Base-by-base conservation (phyloP, 1,284 basidiomycete species). In the Xerocomus amazonicus region DNA sequence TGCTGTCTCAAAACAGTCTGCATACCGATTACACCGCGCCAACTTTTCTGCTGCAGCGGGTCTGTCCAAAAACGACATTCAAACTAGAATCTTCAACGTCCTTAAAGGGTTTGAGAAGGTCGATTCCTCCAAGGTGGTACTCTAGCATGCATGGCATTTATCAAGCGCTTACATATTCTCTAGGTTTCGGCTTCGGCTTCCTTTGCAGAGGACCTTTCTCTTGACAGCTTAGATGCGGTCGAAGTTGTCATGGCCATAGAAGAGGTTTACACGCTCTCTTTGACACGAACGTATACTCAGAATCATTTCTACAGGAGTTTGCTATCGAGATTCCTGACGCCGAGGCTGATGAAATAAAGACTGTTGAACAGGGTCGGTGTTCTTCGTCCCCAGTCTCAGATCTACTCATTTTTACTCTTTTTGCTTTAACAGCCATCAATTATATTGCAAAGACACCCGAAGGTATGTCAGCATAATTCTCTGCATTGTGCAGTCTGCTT, bases 161-260 rank as follows among this genome's bases (percentile, higher is more conserved):
- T 31, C 29, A 2, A 37, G 4, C 19, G 8, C 35, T 61, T 7
- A 52, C 36, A 42, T 42, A 23, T 34, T 12, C 46, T 45, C 19
- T 58, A 97, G 96, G 77, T 99, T 61, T 75, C 83, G 14, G 57
- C 83, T 28, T 69, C 83, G 14, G 78, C 96, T 27, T 80, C 86
- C 31, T 98, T 99, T 73, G 77, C 86, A 51, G 75, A 80, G 44
- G 94, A 99, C 76, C 84, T 99, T 51, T 90, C 93, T 35, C 81
- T 99, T 44, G 97, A 99, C 76, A 97, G 94, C 63, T 77, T 99
- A 65, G 97, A 99, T 71, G 84, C 94, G 41, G 96, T 99, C 38
- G 97, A 99, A 72, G 95, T 98, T 38, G 92, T 99, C 63, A 98
- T 99, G 95, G 94, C 96, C 42, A 90, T 99, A 60, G 97, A 99